Evolutionary conservation across 805 yeast species (phyloP), one percentile per base, ranked within the genome.

Genomic region (Pachysolen tannophilus): DNA sequence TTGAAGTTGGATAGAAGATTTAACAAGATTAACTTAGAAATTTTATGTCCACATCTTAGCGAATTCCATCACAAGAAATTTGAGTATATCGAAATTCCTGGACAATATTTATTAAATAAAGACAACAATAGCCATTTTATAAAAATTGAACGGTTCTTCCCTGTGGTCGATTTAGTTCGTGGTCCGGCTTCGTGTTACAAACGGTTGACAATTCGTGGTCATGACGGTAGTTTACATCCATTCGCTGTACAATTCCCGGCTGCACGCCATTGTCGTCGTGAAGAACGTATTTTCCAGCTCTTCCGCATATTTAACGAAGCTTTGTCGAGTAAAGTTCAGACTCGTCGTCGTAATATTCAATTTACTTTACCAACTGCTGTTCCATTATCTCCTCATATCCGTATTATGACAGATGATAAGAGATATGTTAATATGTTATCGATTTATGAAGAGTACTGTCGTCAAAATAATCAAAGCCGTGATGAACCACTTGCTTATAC

Each of bases 231-330:
- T 43, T 56, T 82, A 34, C 96, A 90, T 58, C 76, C 90, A 31
- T 94, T 92, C 66, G 94, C 96, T 1, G 94, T 92, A 15, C 98
- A 92, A 62, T 87, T 83, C 56, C 98, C 99, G 6, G 94, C 97
- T 11, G 96, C 96, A 9, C 78, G 99, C 47, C 96, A 90, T 50
- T 85, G 95, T 47, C 81, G 98, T 53, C 77, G 98, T 35, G 99
- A 92, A 53, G 99, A 92, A 52, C 72, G 95, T 35, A 78, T 92
- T 38, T 82, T 86, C 67, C 98, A 92, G 55, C 60, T 92, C 43
- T 88, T 87, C 67, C 73, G 96, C 44, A 75, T 92, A 31, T 78
- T 94, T 61, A 88, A 87, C 54, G 85, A 83, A 43, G 78, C 83
- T 2, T 61, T 94, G 36, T 65, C 79, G 1, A 76, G 81, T 47